Evolutionary conservation across 2,329 filamentous ascomycete genomes (phyloP).

Genomic region (Lachnellula subtilissima): DNA sequence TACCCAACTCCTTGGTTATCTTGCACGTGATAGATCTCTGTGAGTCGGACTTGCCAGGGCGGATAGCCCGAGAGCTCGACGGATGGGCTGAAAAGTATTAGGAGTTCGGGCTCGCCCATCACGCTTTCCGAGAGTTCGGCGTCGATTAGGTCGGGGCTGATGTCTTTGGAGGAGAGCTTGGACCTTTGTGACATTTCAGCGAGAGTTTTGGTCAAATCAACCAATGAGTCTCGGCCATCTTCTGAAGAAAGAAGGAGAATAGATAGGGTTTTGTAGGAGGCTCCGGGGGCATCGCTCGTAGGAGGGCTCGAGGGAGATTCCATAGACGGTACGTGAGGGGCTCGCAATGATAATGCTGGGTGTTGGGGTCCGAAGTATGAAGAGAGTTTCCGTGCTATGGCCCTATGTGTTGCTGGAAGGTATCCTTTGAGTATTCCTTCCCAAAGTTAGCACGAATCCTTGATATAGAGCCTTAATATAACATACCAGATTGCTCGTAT

Average conservation of each 20-base stretch:
- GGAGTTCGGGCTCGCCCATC: constrained; percentile 83
- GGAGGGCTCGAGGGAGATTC: constrained; percentile 43
- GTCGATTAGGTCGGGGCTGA: constrained; percentile 81
- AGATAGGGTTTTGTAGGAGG: constrained; percentile 40
- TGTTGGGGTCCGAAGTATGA: constrained; percentile 79
- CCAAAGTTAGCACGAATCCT: constrained; percentile 12
- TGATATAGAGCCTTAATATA: neutral
- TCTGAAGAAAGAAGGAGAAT: constrained; percentile 80
- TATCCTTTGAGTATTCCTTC: constrained; percentile 83
- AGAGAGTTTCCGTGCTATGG: constrained; percentile 72
- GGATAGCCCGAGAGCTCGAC: constrained; percentile 88
- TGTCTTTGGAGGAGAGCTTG: constrained; percentile 76
- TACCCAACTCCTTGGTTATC: constrained; percentile 86
- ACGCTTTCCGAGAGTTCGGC: constrained; percentile 76
- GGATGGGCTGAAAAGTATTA: constrained; percentile 80
- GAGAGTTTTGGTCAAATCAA: constrained; percentile 91
- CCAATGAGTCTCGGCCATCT: constrained; percentile 87
- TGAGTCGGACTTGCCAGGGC: constrained; percentile 91
- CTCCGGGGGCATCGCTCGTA: constrained; percentile 35
- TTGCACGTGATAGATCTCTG: constrained; percentile 80
- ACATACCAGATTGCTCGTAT: constrained; percentile 83
- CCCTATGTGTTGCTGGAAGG: constrained; percentile 76
- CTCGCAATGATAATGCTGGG: constrained; percentile 67
- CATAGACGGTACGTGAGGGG: constrained; percentile 63
- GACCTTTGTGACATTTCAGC: constrained; percentile 90